Conservation (phyloP, 805 yeast genomes). For the Yamadazyma sp. region DNA sequence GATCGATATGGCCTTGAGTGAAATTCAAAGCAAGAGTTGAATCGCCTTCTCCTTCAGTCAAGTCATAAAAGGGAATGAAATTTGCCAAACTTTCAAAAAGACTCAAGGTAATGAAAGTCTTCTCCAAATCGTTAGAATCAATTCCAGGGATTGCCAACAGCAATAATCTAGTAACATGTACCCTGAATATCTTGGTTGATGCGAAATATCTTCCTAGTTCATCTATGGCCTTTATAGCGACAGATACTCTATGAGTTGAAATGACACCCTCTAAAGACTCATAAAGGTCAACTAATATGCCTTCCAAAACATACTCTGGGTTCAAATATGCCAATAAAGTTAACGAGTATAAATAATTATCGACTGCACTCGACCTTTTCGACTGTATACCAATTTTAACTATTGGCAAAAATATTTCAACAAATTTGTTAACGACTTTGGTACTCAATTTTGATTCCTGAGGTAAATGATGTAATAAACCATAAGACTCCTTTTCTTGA, state of each 20-base stretch:
- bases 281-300: slow-evolving; percentile 68
- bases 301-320: slow-evolving; percentile 53
- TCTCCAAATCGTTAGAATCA: slow-evolving; percentile 79
- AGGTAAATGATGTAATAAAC: slow-evolving; percentile 23
- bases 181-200: slow-evolving; percentile 57
- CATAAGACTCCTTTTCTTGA: slow-evolving; percentile 43
- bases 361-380: slow-evolving; percentile 54
- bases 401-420: slow-evolving; percentile 50
- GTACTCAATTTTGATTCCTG: slow-evolving; percentile 29
- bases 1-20: slow-evolving; percentile 61
- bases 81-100: slow-evolving; percentile 68
- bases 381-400: slow-evolving; percentile 75
- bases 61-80: slow-evolving; percentile 67
- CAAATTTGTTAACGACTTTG: slow-evolving; percentile 42
- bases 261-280: slow-evolving; percentile 65
- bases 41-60: slow-evolving; percentile 45
- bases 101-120: slow-evolving; percentile 66
- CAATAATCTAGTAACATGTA: slow-evolving; percentile 75
- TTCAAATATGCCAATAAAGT: slow-evolving; percentile 62
- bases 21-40: slow-evolving; percentile 46
- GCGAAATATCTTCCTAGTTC: slow-evolving; percentile 68
- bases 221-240: slow-evolving; percentile 66
- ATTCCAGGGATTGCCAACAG: slow-evolving; percentile 74
- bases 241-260: slow-evolving; percentile 75
- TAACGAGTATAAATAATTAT: slow-evolving; percentile 56